A percentile compares a stretch with the other conserved stretches of the same genome.
Conservation (phyloP, 176 grass and related monocot species). For the Thalia dealbata region DNA sequence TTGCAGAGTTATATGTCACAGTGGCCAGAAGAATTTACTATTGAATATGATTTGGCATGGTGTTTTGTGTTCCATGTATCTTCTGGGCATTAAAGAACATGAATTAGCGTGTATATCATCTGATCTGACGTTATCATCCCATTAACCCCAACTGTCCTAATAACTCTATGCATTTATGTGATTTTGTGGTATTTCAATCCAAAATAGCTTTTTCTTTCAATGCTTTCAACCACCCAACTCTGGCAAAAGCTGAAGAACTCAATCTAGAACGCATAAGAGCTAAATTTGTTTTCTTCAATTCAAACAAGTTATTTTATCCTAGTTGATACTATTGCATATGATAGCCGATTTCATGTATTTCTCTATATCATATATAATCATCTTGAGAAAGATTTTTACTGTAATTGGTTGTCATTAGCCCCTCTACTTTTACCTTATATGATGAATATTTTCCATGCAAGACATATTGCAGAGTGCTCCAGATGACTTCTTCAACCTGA, state of each 20-base stretch:
- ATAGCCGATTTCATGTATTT: not conserved
- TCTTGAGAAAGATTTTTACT: not conserved
- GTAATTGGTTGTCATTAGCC: too few relatives aligned
- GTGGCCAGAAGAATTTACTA: not conserved
- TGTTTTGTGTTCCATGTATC: not conserved
- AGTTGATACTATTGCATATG: not conserved
- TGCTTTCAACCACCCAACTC: conserved; percentile 8
- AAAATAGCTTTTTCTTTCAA: conserved; percentile 13
- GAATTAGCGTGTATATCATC: conserved; percentile 2
- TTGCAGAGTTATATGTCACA: not conserved
- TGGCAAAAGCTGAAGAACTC: not conserved
- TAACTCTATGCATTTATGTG: conserved; percentile 11
- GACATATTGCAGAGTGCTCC: not conserved
- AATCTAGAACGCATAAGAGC: not conserved
- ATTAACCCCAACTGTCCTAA: conserved; percentile 11
- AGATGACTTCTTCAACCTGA: not conserved
- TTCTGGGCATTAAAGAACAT: not conserved
- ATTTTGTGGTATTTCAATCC: conserved; percentile 16
- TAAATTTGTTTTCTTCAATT: too few relatives aligned
- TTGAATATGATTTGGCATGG: not conserved
- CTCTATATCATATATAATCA: not conserved
- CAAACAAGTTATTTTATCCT: not conserved
- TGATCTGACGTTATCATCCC: conserved; percentile 7
- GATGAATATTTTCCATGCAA: not conserved
- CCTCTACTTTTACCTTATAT: not conserved